Base-by-base conservation (phyloP, 1,284 basidiomycete species). In the Grifola frondosa region DNA sequence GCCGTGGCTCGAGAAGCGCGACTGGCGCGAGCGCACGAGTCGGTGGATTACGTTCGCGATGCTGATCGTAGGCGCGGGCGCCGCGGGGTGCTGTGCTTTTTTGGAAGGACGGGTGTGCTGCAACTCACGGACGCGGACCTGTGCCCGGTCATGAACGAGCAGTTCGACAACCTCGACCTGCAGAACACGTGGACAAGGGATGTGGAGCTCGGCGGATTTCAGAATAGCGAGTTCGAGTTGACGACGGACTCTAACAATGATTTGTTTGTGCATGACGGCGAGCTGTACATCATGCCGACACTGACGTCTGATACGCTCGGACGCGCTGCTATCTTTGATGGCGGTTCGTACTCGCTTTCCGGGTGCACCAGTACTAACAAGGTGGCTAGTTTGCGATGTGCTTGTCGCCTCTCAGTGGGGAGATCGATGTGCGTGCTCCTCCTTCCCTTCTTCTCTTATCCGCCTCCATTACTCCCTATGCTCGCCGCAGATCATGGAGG, bases 211-310 rank as follows among this genome's bases (percentile, higher is more conserved):
- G 81, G 85, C 43, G 89, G 89, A 0, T 91, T 80, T 56, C 86
- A 85, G 74, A 89, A 88, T 59, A 80, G 82, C 53, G 78, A 90
- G 64, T 92, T 92, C 63, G 77, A 88, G 58, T 89, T 88, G 85
- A 81, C 50, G 3, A 90, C 88, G 2, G 66, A 69, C 24, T 75
- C 74, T 7, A 52, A 61, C 21, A 77, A 81, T 62, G 91, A 91
- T 64, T 76, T 77, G 9, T 91, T 80, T 67, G 68, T 88, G 44
- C 62, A 78, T 42, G 73, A 89, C 60, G 81, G 81, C 4, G 67
- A 78, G 43, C 75, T 92, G 26, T 89, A 88, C 71, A 80, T 92
- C 64, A 78, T 87, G 42, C 89, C 89, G 12, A 91, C 90, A 3
- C 74, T 92, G 48, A 91, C 88, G 5, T 74, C 80, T 16, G 85